Percentiles rank a stretch among this genome's conserved stretches.
Conservation (phyloP, 306 rosid species). For the Rosa chinensis region DNA sequence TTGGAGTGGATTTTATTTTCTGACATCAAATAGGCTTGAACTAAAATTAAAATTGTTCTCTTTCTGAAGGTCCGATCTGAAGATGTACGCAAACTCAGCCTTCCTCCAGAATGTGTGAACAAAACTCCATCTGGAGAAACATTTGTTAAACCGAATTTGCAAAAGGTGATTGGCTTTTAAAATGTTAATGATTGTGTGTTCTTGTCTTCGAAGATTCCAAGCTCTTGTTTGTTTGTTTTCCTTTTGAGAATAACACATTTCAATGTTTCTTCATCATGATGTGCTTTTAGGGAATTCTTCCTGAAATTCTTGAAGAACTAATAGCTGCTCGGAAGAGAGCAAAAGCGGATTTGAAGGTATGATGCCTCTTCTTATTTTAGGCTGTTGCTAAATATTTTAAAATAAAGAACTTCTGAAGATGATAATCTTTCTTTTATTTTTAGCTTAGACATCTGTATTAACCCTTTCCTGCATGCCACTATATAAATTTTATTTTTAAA, state of each 20-base stretch:
- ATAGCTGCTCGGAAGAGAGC: constrained; percentile 92
- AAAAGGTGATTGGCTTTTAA: constrained; percentile 55
- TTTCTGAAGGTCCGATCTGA: constrained; percentile 74
- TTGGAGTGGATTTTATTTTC: constrained; percentile 11
- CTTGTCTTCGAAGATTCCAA: constrained; percentile 1
- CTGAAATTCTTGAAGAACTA: constrained; percentile 97
- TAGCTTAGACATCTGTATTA: constrained; percentile 14
- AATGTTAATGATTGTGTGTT: not conserved
- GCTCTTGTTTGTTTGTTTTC: constrained; percentile 19
- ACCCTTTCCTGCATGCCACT: constrained; percentile 25
- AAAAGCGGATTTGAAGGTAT: constrained; percentile 92
- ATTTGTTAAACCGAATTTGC: constrained; percentile 79
- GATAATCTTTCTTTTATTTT: constrained; percentile 13
- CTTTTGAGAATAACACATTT: constrained; percentile 2
- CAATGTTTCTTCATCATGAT: constrained; percentile 16
- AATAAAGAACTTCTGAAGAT: not conserved
- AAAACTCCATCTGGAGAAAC: constrained; percentile 96
- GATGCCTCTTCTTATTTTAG: constrained; percentile 21
- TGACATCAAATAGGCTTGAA: constrained; percentile 11
- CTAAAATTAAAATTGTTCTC: not conserved
- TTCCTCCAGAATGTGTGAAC: constrained; percentile 79
- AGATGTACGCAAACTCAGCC: constrained; percentile 66
- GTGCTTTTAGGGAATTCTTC: constrained; percentile 86
- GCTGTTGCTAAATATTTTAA: not conserved
- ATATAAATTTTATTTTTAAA: constrained; percentile 15